Conservation (phyloP, 2,329 filamentous ascomycete genomes). For the Amylocarpus encephaloides region DNA sequence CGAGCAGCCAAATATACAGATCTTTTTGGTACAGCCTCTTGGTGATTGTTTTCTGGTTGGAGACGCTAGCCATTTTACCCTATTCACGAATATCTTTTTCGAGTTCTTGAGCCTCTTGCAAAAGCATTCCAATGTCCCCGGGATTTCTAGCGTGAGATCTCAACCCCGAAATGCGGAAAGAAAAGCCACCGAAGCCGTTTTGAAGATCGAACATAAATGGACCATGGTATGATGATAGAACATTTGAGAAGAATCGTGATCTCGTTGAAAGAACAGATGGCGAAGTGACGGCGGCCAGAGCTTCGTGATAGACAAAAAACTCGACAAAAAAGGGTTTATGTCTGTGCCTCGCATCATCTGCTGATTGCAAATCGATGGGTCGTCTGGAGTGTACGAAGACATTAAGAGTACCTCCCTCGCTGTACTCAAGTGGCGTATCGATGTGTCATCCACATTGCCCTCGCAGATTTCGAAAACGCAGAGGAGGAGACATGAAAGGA, state of each 20-base stretch:
- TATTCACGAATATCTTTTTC: slow-evolving; percentile 17
- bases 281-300: slow-evolving; percentile 17
- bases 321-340: slow-evolving; percentile 22
- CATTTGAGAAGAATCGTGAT: slow-evolving; percentile 5
- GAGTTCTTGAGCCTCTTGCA: slow-evolving; percentile 12
- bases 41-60: slow-evolving; percentile 7
- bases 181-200: slow-evolving; percentile 17
- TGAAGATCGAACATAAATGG: slow-evolving; percentile 13
- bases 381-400: slow-evolving; percentile 3
- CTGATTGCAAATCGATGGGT: neutral
- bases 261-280: neutral
- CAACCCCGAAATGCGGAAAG: slow-evolving; percentile 16
- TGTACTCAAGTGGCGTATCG: slow-evolving; percentile 12
- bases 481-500: slow-evolving; percentile 17
- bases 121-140: slow-evolving; percentile 2
- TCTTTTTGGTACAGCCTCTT: slow-evolving; percentile 15
- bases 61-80: slow-evolving; percentile 3
- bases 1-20: slow-evolving; percentile 21
- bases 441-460: slow-evolving; percentile 13
- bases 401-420: slow-evolving; percentile 13
- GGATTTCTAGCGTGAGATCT: slow-evolving; percentile 8
- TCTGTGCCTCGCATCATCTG: slow-evolving; percentile 5
- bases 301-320: slow-evolving; percentile 22
- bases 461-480: slow-evolving; percentile 20
- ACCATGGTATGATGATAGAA: neutral